Base-by-base conservation (phyloP, 768 basidiomycete genomes). In the Tulasnella sp. region DNA sequence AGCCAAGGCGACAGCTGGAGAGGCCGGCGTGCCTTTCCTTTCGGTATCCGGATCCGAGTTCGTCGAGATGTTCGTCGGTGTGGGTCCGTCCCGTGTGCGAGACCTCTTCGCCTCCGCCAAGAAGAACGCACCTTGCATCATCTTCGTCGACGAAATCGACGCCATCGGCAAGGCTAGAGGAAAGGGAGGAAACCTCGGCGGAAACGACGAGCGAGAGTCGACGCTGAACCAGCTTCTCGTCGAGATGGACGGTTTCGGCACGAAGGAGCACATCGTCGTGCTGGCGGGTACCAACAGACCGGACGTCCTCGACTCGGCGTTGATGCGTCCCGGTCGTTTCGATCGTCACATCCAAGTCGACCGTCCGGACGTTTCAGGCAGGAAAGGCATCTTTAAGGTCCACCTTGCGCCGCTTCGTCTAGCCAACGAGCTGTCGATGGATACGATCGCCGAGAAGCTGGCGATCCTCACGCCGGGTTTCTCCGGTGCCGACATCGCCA, bases 51-150 rank as follows among this genome's bases (percentile, higher is more conserved):
- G 97, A 67, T 98, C 96, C 52, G 97, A 99, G 79, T 98, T 99
- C 79, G 95, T 99, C 74, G 97, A 99, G 82, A 98, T 98, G 95
- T 99, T 98, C 79, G 97, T 99, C 76, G 97, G 97, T 81, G 97
- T 98, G 67, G 97, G 97, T 72, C 95, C 97, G 2, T 95, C 94
- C 3, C 88, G 97, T 75, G 97, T 99, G 12, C 89, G 97, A 64
- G 97, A 99, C 81, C 88, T 99, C 52, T 99, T 99, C 80, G 91
- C 95, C 39, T 95, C 91, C 4, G 97, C 97, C 63, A 95, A 92
- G 86, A 98, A 98, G 84, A 88, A 97, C 78, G 95, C 97, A 0
- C 97, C 97, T 0, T 95, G 94, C 79, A 99, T 99, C 84, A 92
- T 99, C 79, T 99, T 99, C 81, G 87, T 99, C 75, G 97, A 99